phyloP scores from a whole-genome alignment of 345 rosid species.

The Kandelia obovata region DNA sequence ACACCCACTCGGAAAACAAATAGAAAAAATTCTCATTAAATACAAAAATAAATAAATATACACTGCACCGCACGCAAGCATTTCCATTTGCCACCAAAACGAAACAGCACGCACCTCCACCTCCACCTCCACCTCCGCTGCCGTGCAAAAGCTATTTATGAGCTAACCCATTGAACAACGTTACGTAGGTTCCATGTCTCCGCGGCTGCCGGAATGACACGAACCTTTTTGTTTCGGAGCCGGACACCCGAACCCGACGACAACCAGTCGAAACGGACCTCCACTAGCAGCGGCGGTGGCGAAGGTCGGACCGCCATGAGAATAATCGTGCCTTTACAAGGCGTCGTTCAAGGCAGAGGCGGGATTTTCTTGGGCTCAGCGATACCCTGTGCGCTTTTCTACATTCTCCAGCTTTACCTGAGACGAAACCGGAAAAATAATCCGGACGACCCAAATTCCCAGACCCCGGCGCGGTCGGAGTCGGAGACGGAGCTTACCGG shows the following conservation, averaged over 20 bases:
- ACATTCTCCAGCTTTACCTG: slow-evolving; percentile 80
- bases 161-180: background rate
- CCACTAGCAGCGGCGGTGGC: slow-evolving; percentile 29
- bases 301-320: slow-evolving; percentile 67
- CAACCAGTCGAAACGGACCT: slow-evolving; percentile 16
- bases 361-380: slow-evolving; percentile 86
- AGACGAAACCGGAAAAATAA: slow-evolving; percentile 49
- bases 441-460: slow-evolving; percentile 23
- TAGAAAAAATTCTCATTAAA: too few relatives aligned
- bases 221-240: slow-evolving; percentile 31
- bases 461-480: slow-evolving; percentile 37
- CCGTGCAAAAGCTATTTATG: slow-evolving; percentile 15
- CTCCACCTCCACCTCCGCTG: background rate
- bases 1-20: too few relatives aligned
- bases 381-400: slow-evolving; percentile 89
- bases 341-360: slow-evolving; percentile 87
- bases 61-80: background rate
- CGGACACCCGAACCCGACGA: slow-evolving; percentile 41
- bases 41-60: background rate
- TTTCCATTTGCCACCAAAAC: too few relatives aligned
- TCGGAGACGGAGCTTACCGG: slow-evolving; percentile 50
- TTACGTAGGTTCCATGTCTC: slow-evolving; percentile 21
- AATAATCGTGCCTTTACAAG: slow-evolving; percentile 87
- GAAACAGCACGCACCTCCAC: too few relatives aligned
- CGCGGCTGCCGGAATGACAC: slow-evolving; percentile 50